Percentiles rank a stretch among this genome's conserved stretches.
Conservation (phyloP, 2,329 filamentous ascomycete species). For the Colletotrichum destructivum region DNA sequence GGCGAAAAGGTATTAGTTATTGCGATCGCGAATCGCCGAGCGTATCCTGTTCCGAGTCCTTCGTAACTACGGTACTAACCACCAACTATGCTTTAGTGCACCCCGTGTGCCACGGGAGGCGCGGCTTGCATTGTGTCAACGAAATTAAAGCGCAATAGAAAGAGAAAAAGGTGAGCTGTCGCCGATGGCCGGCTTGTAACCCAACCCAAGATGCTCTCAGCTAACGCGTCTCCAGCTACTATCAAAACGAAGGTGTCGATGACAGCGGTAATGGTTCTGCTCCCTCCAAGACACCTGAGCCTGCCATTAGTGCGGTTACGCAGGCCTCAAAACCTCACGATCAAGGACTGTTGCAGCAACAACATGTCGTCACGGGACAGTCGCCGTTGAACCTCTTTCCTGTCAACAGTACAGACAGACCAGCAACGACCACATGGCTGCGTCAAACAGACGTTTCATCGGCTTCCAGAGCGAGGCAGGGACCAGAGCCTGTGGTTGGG, state of each 20-base stretch:
- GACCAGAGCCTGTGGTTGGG: conserved; percentile 43
- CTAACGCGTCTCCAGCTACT: conserved; percentile 20
- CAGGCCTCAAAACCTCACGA: not conserved
- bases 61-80: not conserved
- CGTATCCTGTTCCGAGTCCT: not conserved
- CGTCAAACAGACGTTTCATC: not conserved
- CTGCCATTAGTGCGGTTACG: not conserved
- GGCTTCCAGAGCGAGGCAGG: not conserved
- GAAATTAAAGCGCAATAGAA: conserved; percentile 38
- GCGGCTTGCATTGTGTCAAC: conserved; percentile 30
- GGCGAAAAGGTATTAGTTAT: conserved; percentile 26
- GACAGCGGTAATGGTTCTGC: conserved; percentile 8
- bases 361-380: not conserved
- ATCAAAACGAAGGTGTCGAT: conserved; percentile 32
- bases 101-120: conserved; percentile 17
- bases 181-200: too few species aligned
- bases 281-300: conserved; percentile 7
- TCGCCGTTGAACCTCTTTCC: not conserved
- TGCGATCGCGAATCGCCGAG: not conserved
- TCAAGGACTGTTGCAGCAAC: not conserved
- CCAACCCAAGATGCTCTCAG: not conserved
- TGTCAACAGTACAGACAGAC: not conserved
- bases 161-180: conserved; percentile 35
- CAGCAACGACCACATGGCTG: conserved; percentile 8
- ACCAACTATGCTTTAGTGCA: conserved; percentile 12